Base-by-base conservation (phyloP, 2,329 filamentous ascomycete genomes). In the Colletotrichum kahawae region DNA sequence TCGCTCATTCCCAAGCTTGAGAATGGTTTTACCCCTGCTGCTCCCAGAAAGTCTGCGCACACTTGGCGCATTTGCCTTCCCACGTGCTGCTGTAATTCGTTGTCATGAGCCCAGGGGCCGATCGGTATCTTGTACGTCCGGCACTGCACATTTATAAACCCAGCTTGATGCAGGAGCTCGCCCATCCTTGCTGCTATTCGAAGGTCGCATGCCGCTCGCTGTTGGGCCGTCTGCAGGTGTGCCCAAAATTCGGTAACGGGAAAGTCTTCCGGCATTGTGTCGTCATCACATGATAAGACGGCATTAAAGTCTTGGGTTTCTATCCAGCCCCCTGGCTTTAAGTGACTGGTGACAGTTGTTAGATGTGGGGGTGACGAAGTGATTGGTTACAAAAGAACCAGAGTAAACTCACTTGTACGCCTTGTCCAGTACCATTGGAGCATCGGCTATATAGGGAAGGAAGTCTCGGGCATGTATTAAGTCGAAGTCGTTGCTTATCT, bases 231-330 rank as follows among this genome's bases (percentile, higher is more conserved):
- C 5, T 62, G 57, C 31, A 62, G n/a, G 12, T 21, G 57, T 14
- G n/a, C 33, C 57, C 57, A 62, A 1, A 62, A 62, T n/a, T 21
- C 9, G 13, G 29, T 21, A 4, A 62, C 29, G 4, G 57, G 57
- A 0, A 7, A 21, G 0, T 62, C 29, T 0, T n/a, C 29, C 12
- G 57, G 18, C 57, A 62, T 74, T 8, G 78, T 82, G 33, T 80
- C 76, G 63, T 85, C 83, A 48, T 85, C 84, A 62, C 79, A 81
- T 57, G 82, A 81, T 7, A 84, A 79, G 43, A 82, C 79, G 51
- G 83, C 84, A 36, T 86, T 83, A 18, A 86, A 82, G 27, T 88
- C 87, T 75, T 88, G 87, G 1, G 87, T 78, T 68, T 88, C 87
- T n/a, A 87, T 77, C 84, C 84, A 88, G 0, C 84, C 86, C 14